Conservation (phyloP, 305 asterid genomes). For the Fraxinus sp. region DNA sequence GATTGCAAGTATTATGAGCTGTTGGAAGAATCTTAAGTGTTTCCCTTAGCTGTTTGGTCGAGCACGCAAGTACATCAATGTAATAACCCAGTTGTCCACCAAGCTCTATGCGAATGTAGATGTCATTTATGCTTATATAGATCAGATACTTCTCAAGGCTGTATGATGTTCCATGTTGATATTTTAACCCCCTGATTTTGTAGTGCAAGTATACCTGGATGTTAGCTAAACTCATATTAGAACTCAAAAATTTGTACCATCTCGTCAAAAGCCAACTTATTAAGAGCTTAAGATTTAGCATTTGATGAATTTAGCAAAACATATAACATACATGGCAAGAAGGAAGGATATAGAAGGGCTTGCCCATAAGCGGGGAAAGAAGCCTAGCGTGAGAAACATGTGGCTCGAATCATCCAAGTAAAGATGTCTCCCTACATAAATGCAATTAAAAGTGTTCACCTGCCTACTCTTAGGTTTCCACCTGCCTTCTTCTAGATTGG, state of each 20-base stretch:
- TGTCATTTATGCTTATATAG: slow-evolving; percentile 61
- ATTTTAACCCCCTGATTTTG: slow-evolving; percentile 58
- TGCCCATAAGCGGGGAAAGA: slow-evolving; percentile 85
- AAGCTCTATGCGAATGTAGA: slow-evolving; percentile 69
- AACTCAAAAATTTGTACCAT: not conserved
- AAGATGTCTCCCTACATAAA: slow-evolving; percentile 70
- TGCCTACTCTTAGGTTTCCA: slow-evolving; percentile 68
- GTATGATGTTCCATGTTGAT: slow-evolving; percentile 77
- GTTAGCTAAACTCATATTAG: not conserved
- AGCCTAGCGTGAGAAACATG: slow-evolving; percentile 65
- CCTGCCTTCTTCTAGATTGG: slow-evolving; percentile 67
- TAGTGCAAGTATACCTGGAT: slow-evolving; percentile 71
- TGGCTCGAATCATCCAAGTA: slow-evolving; percentile 74
- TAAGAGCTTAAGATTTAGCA: not conserved
- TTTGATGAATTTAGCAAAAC: not conserved
- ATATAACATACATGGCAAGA: not conserved
- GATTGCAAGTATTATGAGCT: slow-evolving; percentile 63
- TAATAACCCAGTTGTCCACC: slow-evolving; percentile 66
- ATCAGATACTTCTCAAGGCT: slow-evolving; percentile 69
- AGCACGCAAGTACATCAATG: slow-evolving; percentile 75
- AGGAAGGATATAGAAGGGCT: slow-evolving; percentile 1
- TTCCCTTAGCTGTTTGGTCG: slow-evolving; percentile 67
- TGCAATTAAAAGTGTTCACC: slow-evolving; percentile 37
- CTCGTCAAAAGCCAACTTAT: not conserved
- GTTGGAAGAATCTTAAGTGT: slow-evolving; percentile 66